Evolutionary conservation across 2,329 filamentous ascomycete species (phyloP).

Genomic region (Verticillium albo-atrum): DNA sequence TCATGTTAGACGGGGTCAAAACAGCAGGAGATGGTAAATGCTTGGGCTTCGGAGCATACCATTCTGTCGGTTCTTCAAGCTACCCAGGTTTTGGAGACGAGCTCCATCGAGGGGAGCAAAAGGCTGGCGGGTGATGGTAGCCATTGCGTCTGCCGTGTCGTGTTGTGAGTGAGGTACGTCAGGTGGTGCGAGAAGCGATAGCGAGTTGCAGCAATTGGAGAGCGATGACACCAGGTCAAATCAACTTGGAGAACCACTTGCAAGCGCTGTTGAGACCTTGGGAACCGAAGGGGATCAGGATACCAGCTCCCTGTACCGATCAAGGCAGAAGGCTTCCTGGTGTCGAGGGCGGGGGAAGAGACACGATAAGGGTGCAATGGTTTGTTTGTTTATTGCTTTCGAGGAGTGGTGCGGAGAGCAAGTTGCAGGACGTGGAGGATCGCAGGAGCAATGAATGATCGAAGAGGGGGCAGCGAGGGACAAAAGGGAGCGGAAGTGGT

Average conservation of each 20-base stretch:
- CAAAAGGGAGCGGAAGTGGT: not conserved
- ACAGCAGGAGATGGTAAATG: not conserved
- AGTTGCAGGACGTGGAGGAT: not conserved
- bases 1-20: not conserved
- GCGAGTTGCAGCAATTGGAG: not conserved
- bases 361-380: not conserved
- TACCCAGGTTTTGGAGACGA: conserved; percentile 67
- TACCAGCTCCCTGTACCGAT: not conserved
- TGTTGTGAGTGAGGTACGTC: not conserved
- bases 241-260: not conserved
- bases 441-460: not conserved
- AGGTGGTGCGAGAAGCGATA: not conserved
- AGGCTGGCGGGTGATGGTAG: conserved; percentile 60
- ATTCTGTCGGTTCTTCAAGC: conserved; percentile 74
- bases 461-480: not conserved
- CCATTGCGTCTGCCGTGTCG: conserved; percentile 34
- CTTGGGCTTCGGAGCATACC: conserved; percentile 39
- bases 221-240: not conserved
- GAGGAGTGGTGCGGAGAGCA: not conserved
- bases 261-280: not conserved
- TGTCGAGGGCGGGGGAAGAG: not conserved
- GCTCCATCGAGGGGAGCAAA: conserved; percentile 69
- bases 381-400: not conserved
- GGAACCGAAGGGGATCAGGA: not conserved
- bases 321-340: not conserved